phyloP scores from a whole-genome alignment of 805 yeast species.

The Myxozyma neotropica region DNA sequence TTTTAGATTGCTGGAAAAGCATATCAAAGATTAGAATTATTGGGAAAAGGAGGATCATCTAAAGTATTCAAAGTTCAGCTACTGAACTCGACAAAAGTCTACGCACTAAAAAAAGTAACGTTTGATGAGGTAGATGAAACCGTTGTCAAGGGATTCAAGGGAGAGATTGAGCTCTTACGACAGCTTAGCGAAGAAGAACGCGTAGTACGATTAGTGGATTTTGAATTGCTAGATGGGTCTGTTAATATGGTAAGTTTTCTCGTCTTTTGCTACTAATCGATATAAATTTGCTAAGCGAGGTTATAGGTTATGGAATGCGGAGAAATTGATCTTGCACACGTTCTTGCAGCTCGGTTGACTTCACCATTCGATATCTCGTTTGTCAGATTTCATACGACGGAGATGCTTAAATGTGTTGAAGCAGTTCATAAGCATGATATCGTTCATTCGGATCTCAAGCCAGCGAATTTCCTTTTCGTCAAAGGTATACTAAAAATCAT shows the following conservation, averaged over 20 bases:
- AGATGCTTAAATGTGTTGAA: constrained; percentile 75
- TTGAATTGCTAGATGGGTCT: constrained; percentile 64
- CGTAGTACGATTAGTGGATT: constrained; percentile 77
- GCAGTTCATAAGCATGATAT: constrained; percentile 88
- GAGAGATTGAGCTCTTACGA: constrained; percentile 77
- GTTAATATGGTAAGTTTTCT: constrained; percentile 56
- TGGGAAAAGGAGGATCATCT: constrained; percentile 92
- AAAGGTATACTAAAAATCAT: constrained; percentile 83
- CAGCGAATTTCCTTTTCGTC: constrained; percentile 59
- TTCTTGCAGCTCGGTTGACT: constrained; percentile 59
- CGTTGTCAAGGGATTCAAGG: constrained; percentile 78
- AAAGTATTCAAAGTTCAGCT: constrained; percentile 80
- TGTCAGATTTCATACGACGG: constrained; percentile 76
- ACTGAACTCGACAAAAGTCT: constrained; percentile 53
- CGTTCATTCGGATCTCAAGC: constrained; percentile 78
- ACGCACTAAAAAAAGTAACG: constrained; percentile 79
- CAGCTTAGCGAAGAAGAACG: constrained; percentile 62
- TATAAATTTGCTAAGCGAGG: background rate
- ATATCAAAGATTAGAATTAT: constrained; percentile 72
- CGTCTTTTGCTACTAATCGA: background rate
- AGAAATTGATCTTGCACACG: constrained; percentile 84
- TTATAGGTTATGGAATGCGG: constrained; percentile 79
- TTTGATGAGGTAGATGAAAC: constrained; percentile 75
- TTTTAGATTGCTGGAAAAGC: constrained; percentile 46
- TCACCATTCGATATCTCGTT: constrained; percentile 67